Evolutionary conservation across 371 early-diverging fungal genomes (phyloP).

Genomic region (Smittium mucronatum): DNA sequence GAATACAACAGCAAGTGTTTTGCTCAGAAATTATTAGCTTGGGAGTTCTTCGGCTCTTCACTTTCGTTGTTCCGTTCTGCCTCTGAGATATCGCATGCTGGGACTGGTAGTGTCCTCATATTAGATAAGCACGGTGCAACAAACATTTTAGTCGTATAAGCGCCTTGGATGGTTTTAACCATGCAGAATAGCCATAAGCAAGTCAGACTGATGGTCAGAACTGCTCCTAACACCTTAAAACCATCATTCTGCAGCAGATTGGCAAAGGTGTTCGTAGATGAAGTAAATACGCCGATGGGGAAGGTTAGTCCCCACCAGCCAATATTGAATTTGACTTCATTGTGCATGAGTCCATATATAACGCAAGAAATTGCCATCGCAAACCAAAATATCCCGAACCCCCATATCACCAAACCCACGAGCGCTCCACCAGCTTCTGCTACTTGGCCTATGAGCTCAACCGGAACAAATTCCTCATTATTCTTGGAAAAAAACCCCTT

Average conservation of each 20-base stretch:
- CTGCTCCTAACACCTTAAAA: slow-evolving; percentile 3
- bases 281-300: slow-evolving; percentile 32
- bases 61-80: no score
- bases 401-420: slow-evolving; percentile 34
- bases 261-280: slow-evolving; percentile 20
- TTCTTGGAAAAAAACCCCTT: slow-evolving; percentile 19
- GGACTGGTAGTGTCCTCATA: no score
- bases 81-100: no score
- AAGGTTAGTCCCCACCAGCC: slow-evolving; percentile 44
- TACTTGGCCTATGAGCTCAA: slow-evolving; percentile 22
- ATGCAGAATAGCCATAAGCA: neutral
- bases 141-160: neutral
- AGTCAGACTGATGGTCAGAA: slow-evolving; percentile 1
- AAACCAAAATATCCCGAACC: slow-evolving; percentile 35
- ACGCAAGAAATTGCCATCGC: slow-evolving; percentile 22
- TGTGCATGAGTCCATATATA: slow-evolving; percentile 22
- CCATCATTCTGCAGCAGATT: neutral
- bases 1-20: no score
- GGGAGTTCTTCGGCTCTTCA: no score
- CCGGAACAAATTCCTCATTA: slow-evolving; percentile 13
- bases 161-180: slow-evolving; percentile 3
- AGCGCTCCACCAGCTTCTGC: slow-evolving; percentile 18
- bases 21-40: no score
- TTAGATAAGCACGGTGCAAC: neutral
- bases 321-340: slow-evolving; percentile 33